Base-by-base conservation (phyloP, 1,284 basidiomycete species). In the Phylloporus sp. region DNA sequence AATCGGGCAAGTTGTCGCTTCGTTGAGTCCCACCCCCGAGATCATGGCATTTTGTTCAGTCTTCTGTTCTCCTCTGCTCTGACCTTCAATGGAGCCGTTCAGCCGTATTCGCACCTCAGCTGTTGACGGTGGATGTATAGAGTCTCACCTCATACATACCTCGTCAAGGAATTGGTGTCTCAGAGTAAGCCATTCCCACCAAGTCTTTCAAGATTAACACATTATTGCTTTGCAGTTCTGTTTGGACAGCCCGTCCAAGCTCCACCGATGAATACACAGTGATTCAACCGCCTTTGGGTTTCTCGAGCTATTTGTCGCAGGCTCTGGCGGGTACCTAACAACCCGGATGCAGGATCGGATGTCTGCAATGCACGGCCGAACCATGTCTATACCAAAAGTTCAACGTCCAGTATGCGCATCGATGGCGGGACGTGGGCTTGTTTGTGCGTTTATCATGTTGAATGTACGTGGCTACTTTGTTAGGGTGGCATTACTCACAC, bases 71-170 rank as follows among this genome's bases (percentile, higher is more conserved):
- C 88, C 0, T 92, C 93, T 72, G 86, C 91, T 64, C 72, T 92
- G 62, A 87, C 84, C 4, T 93, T 93, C 20, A 87, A 90, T 68
- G 90, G 90, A 72, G 88, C 91, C 32, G 70, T 91, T 60, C 90
- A 92, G 76, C 90, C 90, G 1, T 91, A 83, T 80, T 74, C 82
- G 10, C 78, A 84, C 20, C 86, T 94, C 10, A 90, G 89, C 10
- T 94, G 92, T 90, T 94, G 93, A 93, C 83, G 83, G 71, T 95
- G 93, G 91, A 93, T 94, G 90, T 93, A 95, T 76, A 86, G 85
- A 57, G 75, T 92, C 20, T 93, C 92, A 4, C 94, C 94, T 0
- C 94, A 90, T 81, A 93, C 92, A 1, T 93, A 91, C 73, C 79
- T 91, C 47, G 80, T 89, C 66, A 89, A 91, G 74, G 89, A 85